Evolutionary conservation across 1,284 basidiomycete species (phyloP), one percentile per base, ranked within the genome.

Genomic region (Inonotus obliquus): DNA sequence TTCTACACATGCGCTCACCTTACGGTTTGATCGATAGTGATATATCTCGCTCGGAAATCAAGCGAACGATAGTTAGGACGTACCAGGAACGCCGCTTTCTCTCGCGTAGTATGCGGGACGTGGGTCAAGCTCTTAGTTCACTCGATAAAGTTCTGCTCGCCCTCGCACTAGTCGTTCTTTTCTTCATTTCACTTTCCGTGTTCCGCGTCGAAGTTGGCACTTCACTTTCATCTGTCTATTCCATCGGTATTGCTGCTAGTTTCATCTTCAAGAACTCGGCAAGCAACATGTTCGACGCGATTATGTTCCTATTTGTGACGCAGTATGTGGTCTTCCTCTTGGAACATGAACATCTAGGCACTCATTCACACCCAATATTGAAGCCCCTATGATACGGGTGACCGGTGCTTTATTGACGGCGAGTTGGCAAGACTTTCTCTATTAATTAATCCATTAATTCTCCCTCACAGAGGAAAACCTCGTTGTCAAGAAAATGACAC

Each of bases 221-320:
- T 61, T 84, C 82, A 29, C 69, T 91, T 72, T 84, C 86, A 48
- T 88, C 85, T 69, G 75, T 88, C 65, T 91, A 89, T 70, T 78
- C 86, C 9, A 69, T 89, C 65, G 82, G 77, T 21, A 81, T 91
- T 62, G 89, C 85, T 2, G 82, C 81, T 17, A 89, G 86, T 67
- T 91, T 91, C 67, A 80, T 91, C 64, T 91, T 91, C 78, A 89
- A 87, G 75, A 82, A 79, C 66, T 74, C 88, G 9, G 85, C 87
- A 21, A 84, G 82, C 62, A 81, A 76, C 61, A 84, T 84, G 44
- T 91, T 91, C 67, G 89, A 91, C 72, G 80, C 88, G 47, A 85
- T 91, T 68, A 87, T 90, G 80, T 88, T 91, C 70, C 71, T 91
- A 66, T 91, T 91, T 70, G 87, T 91, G 47, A 86, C 87, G 5